These are phyloP conservation scores for Hymenoscyphus occultus DNA, from an alignment of 2,329 filamentous ascomycete species.

Conservation along the genomic window DNA sequence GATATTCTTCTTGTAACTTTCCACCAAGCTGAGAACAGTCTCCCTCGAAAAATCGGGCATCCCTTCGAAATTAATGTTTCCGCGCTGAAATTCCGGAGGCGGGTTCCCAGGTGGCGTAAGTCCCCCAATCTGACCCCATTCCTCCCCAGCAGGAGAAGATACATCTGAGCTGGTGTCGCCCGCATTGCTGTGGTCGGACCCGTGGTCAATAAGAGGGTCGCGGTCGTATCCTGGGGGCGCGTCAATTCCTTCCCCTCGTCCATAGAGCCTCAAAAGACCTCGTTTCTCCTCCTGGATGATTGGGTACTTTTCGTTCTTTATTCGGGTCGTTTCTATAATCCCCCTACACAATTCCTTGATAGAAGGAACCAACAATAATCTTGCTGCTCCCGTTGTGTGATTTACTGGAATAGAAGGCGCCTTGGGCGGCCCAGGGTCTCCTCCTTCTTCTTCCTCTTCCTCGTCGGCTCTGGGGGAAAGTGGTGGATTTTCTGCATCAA, in stretches of 20 bases:
- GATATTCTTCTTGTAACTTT: constrained; percentile 58
- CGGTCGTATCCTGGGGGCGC: constrained; percentile 45
- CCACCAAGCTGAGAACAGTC: constrained; percentile 52
- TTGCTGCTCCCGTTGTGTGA: constrained; percentile 86
- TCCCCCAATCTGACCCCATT: constrained; percentile 56
- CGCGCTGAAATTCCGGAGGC: constrained; percentile 21
- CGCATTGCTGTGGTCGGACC: constrained; percentile 41
- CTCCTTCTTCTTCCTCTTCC: constrained; percentile 44
- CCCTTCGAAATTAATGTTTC: constrained; percentile 41
- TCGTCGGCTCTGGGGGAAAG: constrained; percentile 42
- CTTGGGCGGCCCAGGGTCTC: constrained; percentile 49
- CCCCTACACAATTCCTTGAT: constrained; percentile 57
- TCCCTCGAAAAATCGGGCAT: constrained; percentile 53
- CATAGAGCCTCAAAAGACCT: constrained; percentile 72
- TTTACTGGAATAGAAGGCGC: constrained; percentile 74
- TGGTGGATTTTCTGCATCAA: not conserved
- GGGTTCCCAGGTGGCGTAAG: constrained; percentile 30
- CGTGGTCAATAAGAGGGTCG: constrained; percentile 38
- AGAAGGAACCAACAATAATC: constrained; percentile 70
- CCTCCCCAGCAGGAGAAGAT: constrained; percentile 52
- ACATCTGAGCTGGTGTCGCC: constrained; percentile 49
- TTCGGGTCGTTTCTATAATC: constrained; percentile 47
- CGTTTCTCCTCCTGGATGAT: constrained; percentile 72
- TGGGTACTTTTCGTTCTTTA: constrained; percentile 66
- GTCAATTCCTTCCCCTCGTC: constrained; percentile 72